Evolutionary conservation across 768 basidiomycete genomes (phyloP).

Genomic region (Boletus insuetus): DNA sequence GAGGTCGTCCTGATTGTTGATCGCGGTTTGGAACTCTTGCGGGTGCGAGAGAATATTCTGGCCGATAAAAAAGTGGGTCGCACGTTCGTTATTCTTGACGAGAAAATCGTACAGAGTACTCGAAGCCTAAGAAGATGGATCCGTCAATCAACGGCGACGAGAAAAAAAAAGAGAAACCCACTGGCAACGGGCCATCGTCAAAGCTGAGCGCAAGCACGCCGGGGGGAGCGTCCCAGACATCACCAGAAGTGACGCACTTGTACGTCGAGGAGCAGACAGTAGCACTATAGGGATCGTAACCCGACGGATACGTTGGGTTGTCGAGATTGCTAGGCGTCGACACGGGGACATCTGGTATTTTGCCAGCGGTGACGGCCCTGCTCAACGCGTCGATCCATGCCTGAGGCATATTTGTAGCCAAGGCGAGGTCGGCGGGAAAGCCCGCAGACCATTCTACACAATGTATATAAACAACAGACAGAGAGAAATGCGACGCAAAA

Average conservation of each 20-base stretch:
- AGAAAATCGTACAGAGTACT: conserved; percentile 63
- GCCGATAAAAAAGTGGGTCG: conserved; percentile 92
- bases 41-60: conserved; percentile 64
- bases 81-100: conserved; percentile 55
- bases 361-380: conserved; percentile 61
- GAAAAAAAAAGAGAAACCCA: conserved; percentile 21
- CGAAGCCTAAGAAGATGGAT: conserved; percentile 34
- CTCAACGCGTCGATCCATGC: conserved; percentile 73
- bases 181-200: conserved; percentile 75
- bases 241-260: conserved; percentile 58
- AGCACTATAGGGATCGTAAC: conserved; percentile 41
- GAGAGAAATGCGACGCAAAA: neutral
- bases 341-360: conserved; percentile 66
- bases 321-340: conserved; percentile 37
- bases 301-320: conserved; percentile 38
- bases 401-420: conserved; percentile 51
- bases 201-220: conserved; percentile 67
- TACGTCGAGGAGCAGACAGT: conserved; percentile 76
- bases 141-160: conserved; percentile 1
- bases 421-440: conserved; percentile 56
- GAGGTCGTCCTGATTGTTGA: conserved; percentile 39
- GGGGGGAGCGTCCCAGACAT: conserved; percentile 75
- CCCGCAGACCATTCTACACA: conserved; percentile 56
- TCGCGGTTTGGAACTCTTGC: conserved; percentile 51
- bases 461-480: neutral